These are phyloP conservation scores for Canna indica DNA, from an alignment of 176 grass and related monocot species.

Conservation along the genomic window DNA sequence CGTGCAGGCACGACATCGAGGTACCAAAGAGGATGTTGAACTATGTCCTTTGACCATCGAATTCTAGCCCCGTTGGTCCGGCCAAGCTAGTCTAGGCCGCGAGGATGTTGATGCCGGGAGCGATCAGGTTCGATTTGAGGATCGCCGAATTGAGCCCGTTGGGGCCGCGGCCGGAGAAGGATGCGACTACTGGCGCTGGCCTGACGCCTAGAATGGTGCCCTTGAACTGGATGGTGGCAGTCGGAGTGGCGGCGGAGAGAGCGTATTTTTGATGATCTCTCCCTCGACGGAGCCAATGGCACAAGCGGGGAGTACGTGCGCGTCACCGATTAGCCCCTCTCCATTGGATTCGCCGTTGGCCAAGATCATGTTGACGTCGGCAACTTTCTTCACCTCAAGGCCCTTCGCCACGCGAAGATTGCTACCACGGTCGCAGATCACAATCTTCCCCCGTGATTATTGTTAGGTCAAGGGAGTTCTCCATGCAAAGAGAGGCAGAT, in stretches of 20 bases:
- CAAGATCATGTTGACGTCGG: slow-evolving; percentile 37
- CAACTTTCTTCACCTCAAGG: slow-evolving; percentile 28
- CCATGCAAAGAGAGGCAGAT: slow-evolving; percentile 17
- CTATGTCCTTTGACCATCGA: slow-evolving; percentile 20
- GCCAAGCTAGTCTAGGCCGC: slow-evolving; percentile 29
- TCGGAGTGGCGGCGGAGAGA: slow-evolving; percentile 1
- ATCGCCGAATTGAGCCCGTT: slow-evolving; percentile 35
- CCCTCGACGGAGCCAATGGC: slow-evolving; percentile 30
- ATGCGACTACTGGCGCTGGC: slow-evolving; percentile 51
- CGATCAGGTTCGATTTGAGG: slow-evolving; percentile 75
- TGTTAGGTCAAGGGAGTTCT: slow-evolving; percentile 29
- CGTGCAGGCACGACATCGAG: slow-evolving; percentile 70
- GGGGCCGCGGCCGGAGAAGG: slow-evolving; percentile 69
- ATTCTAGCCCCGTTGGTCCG: slow-evolving; percentile 16
- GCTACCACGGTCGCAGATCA: slow-evolving; percentile 31
- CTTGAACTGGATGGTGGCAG: slow-evolving; percentile 36
- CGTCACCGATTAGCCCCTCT: slow-evolving; percentile 16
- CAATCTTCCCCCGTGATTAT: slow-evolving; percentile 38
- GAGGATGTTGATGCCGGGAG: slow-evolving; percentile 59
- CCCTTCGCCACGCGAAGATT: slow-evolving; percentile 22
- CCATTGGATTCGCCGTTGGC: slow-evolving; percentile 18
- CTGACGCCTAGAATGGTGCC: slow-evolving; percentile 39
- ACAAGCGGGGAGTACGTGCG: slow-evolving; percentile 33
- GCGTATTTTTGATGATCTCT: slow-evolving; percentile 39
- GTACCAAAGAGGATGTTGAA: slow-evolving; percentile 52